These are phyloP conservation scores for Colletotrichum musae DNA, from an alignment of 2,329 filamentous ascomycete species.

Conservation along the genomic window DNA sequence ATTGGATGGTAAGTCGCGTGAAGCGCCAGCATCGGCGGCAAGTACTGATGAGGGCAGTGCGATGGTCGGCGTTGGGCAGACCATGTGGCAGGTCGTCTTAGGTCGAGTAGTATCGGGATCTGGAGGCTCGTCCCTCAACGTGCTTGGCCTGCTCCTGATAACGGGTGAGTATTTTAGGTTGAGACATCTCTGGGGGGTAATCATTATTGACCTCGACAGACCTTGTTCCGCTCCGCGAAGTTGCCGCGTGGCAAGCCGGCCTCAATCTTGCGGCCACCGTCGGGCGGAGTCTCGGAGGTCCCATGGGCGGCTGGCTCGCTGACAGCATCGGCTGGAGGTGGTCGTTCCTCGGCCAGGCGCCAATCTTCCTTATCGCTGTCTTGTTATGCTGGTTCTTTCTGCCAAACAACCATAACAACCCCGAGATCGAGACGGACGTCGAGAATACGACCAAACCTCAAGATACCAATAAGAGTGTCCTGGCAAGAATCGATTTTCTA, in stretches of 20 bases:
- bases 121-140: constrained; percentile 65
- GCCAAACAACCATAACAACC: constrained; percentile 49
- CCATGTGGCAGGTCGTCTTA: constrained; percentile 64
- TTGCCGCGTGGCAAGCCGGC: constrained; percentile 68
- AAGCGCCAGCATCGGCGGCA: constrained; percentile 1
- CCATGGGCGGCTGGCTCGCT: constrained; percentile 73
- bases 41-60: constrained; percentile 35
- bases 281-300: constrained; percentile 66
- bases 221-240: constrained; percentile 65
- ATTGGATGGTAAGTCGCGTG: constrained; percentile 61
- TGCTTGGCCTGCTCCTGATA: constrained; percentile 66
- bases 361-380: constrained; percentile 69
- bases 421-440: not conserved
- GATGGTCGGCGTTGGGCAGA: constrained; percentile 59
- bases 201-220: constrained; percentile 49
- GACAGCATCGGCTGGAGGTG: constrained; percentile 78
- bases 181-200: not conserved
- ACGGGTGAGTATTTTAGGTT: constrained; percentile 54
- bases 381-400: constrained; percentile 67
- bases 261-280: constrained; percentile 67
- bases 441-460: constrained; percentile 11
- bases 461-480: constrained; percentile 45
- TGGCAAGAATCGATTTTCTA: constrained; percentile 67
- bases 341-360: constrained; percentile 75
- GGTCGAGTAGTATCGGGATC: constrained; percentile 67